A percentile compares a stretch with the other conserved stretches of the same genome.
Conservation (phyloP, 495 filamentous ascomycete species). For the Aspergillus homomorphus region DNA sequence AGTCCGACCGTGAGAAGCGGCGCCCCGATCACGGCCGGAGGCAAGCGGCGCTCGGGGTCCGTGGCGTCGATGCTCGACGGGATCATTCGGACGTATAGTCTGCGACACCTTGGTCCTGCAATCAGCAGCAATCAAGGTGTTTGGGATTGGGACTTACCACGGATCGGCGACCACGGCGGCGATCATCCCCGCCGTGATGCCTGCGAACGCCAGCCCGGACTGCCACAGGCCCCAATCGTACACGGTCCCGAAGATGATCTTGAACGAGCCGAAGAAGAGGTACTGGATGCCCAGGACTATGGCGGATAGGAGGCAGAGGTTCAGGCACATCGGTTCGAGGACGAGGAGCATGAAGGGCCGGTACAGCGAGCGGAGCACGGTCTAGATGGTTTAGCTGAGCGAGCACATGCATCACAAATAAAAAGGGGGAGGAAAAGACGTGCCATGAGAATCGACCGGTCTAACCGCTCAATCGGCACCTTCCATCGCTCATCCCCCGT, state of each 20-base stretch:
- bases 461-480: conserved; percentile 68
- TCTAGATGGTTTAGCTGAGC: not conserved
- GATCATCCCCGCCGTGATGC: not conserved
- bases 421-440: not conserved
- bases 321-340: conserved; percentile 73
- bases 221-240: conserved; percentile 73
- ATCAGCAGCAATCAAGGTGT: not conserved
- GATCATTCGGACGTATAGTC: not conserved
- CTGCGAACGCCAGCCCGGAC: conserved; percentile 28
- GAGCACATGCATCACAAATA: not conserved
- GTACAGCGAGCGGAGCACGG: conserved; percentile 51
- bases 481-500: conserved; percentile 65
- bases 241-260: conserved; percentile 66
- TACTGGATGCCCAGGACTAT: conserved; percentile 79
- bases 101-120: not conserved
- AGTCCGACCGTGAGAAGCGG: conserved; percentile 68
- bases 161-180: not conserved
- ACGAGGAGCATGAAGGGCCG: conserved; percentile 76
- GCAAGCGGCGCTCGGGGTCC: conserved; percentile 69
- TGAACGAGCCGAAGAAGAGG: conserved; percentile 83
- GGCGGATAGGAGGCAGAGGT: conserved; percentile 74
- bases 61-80: conserved; percentile 15
- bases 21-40: conserved; percentile 65
- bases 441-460: conserved; percentile 47
- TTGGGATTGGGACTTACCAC: not conserved